Conservation (phyloP, 148 eudicot species). For the Bassia scoparia region DNA sequence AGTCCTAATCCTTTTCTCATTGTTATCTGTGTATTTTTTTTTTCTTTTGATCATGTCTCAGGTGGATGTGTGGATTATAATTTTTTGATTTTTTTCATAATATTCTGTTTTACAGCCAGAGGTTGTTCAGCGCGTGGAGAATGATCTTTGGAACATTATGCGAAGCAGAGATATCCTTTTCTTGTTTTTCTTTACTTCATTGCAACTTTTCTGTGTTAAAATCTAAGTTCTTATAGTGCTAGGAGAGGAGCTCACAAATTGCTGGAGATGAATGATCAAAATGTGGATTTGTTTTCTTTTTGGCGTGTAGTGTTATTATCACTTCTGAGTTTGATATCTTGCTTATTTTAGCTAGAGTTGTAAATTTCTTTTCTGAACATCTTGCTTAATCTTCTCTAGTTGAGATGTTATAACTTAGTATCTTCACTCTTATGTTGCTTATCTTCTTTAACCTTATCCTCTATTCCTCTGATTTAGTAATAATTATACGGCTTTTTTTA, state of each 20-base stretch:
- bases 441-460: background rate
- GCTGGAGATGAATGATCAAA: background rate
- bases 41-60: background rate
- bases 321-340: background rate
- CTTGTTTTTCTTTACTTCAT: background rate
- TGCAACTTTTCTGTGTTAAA: background rate
- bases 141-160: constrained; percentile 77
- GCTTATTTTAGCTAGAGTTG: background rate
- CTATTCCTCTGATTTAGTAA: background rate
- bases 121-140: constrained; percentile 83
- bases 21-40: background rate
- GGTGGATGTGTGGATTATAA: background rate
- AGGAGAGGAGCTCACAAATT: background rate
- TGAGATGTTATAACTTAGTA: background rate
- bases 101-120: constrained; percentile 67
- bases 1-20: background rate
- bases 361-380: background rate
- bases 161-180: constrained; percentile 91
- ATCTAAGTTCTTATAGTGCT: background rate
- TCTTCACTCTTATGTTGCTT: background rate
- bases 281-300: background rate
- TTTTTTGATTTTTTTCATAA: too few species aligned
- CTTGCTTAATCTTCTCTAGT: background rate
- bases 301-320: too few species aligned
- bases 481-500: background rate